A percentile compares a stretch with the other conserved stretches of the same genome.
Evolutionary conservation across 2,329 filamentous ascomycete species (phyloP).

Genomic region (Aspergillus arachidicola): DNA sequence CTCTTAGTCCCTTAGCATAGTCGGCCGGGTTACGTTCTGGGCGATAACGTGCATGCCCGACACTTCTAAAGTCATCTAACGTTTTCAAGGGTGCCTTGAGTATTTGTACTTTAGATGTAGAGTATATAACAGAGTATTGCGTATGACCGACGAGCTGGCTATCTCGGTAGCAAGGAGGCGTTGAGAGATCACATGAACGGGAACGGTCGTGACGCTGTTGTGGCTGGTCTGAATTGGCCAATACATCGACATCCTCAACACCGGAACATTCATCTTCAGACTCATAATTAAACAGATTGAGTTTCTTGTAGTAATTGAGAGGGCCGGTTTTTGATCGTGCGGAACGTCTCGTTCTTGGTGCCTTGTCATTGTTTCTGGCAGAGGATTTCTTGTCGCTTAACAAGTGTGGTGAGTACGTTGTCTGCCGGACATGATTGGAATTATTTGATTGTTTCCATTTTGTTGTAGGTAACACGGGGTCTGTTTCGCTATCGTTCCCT

Average conservation of each 20-base stretch:
- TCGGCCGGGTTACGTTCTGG: conserved; percentile 14
- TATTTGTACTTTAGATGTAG: conserved; percentile 19
- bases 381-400: conserved; percentile 3
- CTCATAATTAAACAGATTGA: conserved; percentile 18
- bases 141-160: background rate
- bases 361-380: background rate
- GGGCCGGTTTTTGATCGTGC: conserved; percentile 30
- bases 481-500: background rate
- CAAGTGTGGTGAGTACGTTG: background rate
- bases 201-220: background rate
- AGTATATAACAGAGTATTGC: conserved; percentile 17
- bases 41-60: conserved; percentile 16
- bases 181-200: background rate
- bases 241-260: background rate
- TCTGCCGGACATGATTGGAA: background rate
- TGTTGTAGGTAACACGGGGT: background rate
- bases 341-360: conserved; percentile 27
- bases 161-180: background rate
- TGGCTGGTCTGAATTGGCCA: background rate
- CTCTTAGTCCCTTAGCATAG: conserved; percentile 14
- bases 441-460: background rate
- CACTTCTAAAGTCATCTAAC: conserved; percentile 14
- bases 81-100: conserved; percentile 11
- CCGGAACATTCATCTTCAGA: conserved; percentile 13
- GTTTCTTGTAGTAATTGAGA: conserved; percentile 34